phyloP scores from a whole-genome alignment of 208 protist genomes.

The Hexamita inflata region DNA sequence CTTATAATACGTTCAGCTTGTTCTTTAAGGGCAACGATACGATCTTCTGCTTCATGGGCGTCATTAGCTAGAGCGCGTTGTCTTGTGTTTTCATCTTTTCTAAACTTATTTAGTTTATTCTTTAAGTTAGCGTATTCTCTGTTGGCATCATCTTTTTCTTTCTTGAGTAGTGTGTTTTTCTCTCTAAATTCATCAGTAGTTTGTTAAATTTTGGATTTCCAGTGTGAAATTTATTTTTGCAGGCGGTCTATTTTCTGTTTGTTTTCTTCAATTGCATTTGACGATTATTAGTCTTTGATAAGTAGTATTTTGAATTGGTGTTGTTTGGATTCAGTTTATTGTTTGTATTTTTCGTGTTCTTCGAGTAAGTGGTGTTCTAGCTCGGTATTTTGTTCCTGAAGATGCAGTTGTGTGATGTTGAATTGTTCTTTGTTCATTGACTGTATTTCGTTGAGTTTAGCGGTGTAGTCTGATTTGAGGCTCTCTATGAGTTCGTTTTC shows the following conservation, averaged over 20 bases:
- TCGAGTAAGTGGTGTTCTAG: conserved; percentile 23
- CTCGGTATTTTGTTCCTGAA: conserved; percentile 9
- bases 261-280: background rate
- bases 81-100: background rate
- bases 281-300: conserved; percentile 18
- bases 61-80: background rate
- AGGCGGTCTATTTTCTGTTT: background rate
- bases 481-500: background rate
- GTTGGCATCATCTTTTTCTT: conserved; percentile 9
- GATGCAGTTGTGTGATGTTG: background rate
- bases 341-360: conserved; percentile 2
- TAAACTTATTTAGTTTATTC: background rate
- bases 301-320: conserved; percentile 24
- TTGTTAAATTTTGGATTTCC: background rate
- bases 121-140: background rate
- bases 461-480: background rate
- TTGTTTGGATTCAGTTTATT: conserved; percentile 10
- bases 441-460: background rate
- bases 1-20: conserved; percentile 7
- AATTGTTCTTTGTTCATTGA: background rate
- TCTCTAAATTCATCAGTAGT: conserved; percentile 18
- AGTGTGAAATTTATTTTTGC: background rate
- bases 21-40: conserved; percentile 2
- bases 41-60: conserved; percentile 15
- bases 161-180: background rate